Evolutionary conservation across 371 early-diverging fungal genomes (phyloP), one percentile per base, ranked within the genome.

Genomic region (Mortierella sp.): DNA sequence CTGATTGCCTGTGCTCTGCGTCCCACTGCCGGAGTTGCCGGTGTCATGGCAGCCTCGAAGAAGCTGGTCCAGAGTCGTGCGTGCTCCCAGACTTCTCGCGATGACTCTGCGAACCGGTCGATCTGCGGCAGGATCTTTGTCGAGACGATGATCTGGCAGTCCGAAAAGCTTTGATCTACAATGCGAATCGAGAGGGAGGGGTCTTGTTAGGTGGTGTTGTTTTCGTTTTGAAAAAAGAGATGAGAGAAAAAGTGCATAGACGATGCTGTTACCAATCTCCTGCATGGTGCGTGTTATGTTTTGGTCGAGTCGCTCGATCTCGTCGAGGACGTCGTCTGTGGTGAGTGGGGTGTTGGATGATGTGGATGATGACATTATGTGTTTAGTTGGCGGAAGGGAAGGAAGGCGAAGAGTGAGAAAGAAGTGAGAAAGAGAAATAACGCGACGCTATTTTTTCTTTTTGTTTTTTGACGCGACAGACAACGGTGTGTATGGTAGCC

Each of bases 81-180:
- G 52, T 73, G 70, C 31, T 89, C 79, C 84, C 88, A 84, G 31
- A 90, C 85, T 41, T 70, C 70, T 13, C 65, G 64, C 14, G 87
- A 88, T 16, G 88, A 81, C 48, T 85, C 87, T 37, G 85, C 77
- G 55, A 85, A 90, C 31, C 80, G 79, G 29, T 91, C 90, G 2
- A 91, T 76, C 58, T 87, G 86, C 6, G 90, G 88, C 9, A 89
- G 69, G 24, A 89, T 85, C 55, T 80, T 85, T 47, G 85, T 72
- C 22, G 87, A 73, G n/a, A 89, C 84, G 47, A 89, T 85, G 65
- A 85, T 88, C 39, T 88, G 85, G 37, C 90, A 88, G 61, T 79
- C 70, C 0, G 90, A 86, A 73, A 91, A 91, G 74, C 89, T 90
- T 65, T 90, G 86, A 78, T 91, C 91, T 83, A 50, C 37, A 31